Evolutionary conservation across 164 flowering plant genomes (phyloP).

Genomic region (Umbilicus rupestris): DNA sequence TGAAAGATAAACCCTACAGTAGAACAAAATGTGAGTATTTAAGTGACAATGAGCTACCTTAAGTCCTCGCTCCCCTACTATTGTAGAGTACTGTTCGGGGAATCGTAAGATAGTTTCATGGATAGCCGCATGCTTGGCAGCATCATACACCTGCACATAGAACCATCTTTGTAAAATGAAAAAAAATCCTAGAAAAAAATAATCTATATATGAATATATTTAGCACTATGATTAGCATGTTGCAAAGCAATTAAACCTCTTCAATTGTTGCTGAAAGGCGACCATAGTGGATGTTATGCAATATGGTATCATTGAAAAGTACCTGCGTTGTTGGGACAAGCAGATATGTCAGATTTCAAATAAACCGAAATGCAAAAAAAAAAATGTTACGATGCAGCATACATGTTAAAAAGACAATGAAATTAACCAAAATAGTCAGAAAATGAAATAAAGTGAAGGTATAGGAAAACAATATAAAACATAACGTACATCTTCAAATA

Average conservation of each 20-base stretch:
- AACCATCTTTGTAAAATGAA: constrained; percentile 1
- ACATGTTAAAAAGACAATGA: not conserved
- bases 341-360: not conserved
- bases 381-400: not conserved
- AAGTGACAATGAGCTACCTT: constrained; percentile 44
- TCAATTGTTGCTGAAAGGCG: constrained; percentile 75
- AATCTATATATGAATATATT: constrained; percentile 1
- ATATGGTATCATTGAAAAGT: constrained; percentile 92
- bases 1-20: not conserved
- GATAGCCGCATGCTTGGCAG: constrained; percentile 85
- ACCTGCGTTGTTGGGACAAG: constrained; percentile 36
- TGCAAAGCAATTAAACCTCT: constrained; percentile 43
- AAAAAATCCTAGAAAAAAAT: not conserved
- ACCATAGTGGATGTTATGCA: constrained; percentile 88
- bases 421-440: not conserved
- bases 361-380: not conserved
- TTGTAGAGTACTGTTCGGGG: constrained; percentile 74
- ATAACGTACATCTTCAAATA: not conserved
- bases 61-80: constrained; percentile 96
- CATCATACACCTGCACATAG: constrained; percentile 67
- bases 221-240: not conserved
- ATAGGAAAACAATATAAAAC: not conserved
- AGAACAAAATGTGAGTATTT: not conserved
- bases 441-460: not conserved
- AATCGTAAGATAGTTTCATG: constrained; percentile 92